Conservation (phyloP, 2,329 filamentous ascomycete genomes). For the Chaetomiaceae sp. region DNA sequence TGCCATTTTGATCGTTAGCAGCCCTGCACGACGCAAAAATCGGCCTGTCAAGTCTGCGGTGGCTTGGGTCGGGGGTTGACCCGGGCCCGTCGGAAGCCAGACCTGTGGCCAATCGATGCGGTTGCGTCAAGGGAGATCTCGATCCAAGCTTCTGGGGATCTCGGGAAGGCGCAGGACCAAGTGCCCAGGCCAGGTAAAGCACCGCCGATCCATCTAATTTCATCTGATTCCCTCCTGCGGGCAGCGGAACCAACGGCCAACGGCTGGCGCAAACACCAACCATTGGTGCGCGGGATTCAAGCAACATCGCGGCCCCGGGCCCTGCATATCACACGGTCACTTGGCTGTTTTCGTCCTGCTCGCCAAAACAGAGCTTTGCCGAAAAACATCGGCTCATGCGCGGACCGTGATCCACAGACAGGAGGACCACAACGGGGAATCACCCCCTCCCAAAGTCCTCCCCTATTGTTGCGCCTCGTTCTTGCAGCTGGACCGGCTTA, state of each 20-base stretch:
- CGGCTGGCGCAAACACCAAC: neutral
- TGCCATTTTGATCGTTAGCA: neutral
- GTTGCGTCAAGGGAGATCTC: neutral
- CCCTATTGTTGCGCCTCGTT: too few relatives aligned
- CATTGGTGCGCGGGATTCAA: neutral
- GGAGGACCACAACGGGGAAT: neutral
- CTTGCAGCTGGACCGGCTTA: neutral
- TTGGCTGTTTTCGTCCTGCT: neutral
- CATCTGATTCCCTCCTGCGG: neutral
- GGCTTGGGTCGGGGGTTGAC: neutral
- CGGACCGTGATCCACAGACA: neutral
- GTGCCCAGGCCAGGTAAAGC: neutral
- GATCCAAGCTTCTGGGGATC: conserved; percentile 7
- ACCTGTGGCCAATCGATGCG: neutral
- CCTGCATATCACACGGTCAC: neutral
- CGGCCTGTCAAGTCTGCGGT: neutral
- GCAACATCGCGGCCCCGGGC: too few relatives aligned
- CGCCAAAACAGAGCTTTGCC: neutral
- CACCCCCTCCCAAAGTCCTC: too few relatives aligned
- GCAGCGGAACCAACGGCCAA: neutral
- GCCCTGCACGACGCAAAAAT: neutral
- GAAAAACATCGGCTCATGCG: neutral
- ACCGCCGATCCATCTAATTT: neutral
- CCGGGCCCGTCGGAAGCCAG: neutral
- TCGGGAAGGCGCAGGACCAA: conserved; percentile 5